Evolutionary conservation across 768 basidiomycete species (phyloP).

Genomic region (Psilocybe subaeruginosa): DNA sequence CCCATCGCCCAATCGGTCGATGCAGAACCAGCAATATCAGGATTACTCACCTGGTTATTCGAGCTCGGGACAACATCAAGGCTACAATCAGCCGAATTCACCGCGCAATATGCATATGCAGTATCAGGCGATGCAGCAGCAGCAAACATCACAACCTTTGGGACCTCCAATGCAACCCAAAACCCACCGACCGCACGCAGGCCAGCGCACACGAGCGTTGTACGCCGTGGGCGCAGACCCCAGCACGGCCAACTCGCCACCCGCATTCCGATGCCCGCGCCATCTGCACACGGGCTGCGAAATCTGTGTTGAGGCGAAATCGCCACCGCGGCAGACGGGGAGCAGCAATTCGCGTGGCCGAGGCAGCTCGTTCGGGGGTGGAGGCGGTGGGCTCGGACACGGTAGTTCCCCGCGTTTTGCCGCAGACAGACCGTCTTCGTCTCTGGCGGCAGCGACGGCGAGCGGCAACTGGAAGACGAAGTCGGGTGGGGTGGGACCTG

Average conservation of each 20-base stretch:
- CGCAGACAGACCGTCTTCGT: not conserved
- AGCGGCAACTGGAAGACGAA: slow-evolving; percentile 34
- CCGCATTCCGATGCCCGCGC: slow-evolving; percentile 68
- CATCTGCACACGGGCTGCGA: slow-evolving; percentile 76
- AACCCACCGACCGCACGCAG: slow-evolving; percentile 19
- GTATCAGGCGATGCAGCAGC: slow-evolving; percentile 16
- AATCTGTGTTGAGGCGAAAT: slow-evolving; percentile 73
- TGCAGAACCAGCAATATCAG: slow-evolving; percentile 21
- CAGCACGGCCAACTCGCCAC: slow-evolving; percentile 62
- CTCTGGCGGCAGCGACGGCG: not conserved
- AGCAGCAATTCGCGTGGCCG: slow-evolving; percentile 28
- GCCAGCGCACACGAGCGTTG: slow-evolving; percentile 46
- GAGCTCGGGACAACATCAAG: slow-evolving; percentile 14
- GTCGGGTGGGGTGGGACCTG: slow-evolving; percentile 36
- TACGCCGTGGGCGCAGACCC: slow-evolving; percentile 69
- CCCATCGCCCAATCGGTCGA: slow-evolving; percentile 5
- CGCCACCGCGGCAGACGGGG: slow-evolving; percentile 27
- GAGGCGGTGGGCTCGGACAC: slow-evolving; percentile 1
- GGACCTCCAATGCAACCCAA: slow-evolving; percentile 16
- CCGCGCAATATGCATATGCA: slow-evolving; percentile 14
- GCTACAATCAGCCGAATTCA: slow-evolving; percentile 8
- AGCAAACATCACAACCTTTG: not conserved
- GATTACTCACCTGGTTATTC: slow-evolving; percentile 15
- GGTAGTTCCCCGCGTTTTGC: not conserved
- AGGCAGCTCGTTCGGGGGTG: slow-evolving; percentile 11